Evolutionary conservation across 805 yeast species (phyloP), one percentile per base, ranked within the genome.

Genomic region (Blastobotrys peoriensis): DNA sequence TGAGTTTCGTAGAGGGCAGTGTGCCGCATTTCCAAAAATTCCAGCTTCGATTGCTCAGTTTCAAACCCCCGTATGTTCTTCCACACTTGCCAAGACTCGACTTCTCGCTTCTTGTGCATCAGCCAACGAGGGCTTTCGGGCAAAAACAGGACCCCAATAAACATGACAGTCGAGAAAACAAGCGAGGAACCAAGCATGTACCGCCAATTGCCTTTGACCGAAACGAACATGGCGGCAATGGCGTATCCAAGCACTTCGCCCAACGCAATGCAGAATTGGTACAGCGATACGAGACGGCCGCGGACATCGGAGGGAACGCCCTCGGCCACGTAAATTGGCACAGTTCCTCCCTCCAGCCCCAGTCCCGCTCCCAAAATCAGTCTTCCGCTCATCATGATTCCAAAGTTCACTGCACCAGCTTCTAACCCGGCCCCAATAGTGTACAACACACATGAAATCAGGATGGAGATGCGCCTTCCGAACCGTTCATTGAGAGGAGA

Each of bases 221-320:
- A 69, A 47, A 70, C 75, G 61, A 79, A 79, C 16, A 79, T 76
- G 6, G 81, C 83, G 36, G 81, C 79, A 44, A 77, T 69, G 3
- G 81, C 81, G 52, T 71, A 80, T 16, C 86, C 85, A 28, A 79
- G 54, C 10, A 79, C 79, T 57, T 79, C 85, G 45, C 86, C 85
- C 22, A 79, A 66, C 0, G 85, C 85, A 56, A 79, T 75, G 58
- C 73, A 76, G 59, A 79, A 73, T 60, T 79, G 86, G 58, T 77
- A 79, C 60, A 79, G 56, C 2, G 84, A 77, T 18, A 79, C 84
- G 39, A 79, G 61, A 47, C 70, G 73, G 53, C 85, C 85, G 51
- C 85, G 69, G 21, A 73, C 69, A n/a, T 58, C 58, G 1, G 81
- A 70, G 6, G 83, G 83, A 22, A 75, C 78, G 44, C 75, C 73